Percentiles rank a stretch among this genome's conserved stretches.
These are phyloP conservation scores for Galeopsis tetrahit DNA, from an alignment of 257 asterid genomes.

Conservation along the genomic window DNA sequence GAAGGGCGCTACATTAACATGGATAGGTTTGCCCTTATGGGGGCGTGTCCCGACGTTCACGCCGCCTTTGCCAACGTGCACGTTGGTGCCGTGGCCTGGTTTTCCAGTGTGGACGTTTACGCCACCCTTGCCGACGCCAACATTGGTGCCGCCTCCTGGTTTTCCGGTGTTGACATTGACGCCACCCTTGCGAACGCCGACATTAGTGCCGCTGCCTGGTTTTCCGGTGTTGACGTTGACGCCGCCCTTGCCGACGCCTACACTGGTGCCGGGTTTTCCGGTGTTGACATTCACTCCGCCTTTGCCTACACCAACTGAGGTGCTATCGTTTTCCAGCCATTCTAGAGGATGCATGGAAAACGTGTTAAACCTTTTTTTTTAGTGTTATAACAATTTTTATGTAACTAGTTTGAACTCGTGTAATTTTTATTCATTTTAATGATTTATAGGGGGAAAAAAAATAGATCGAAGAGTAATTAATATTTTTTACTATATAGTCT, in stretches of 20 bases:
- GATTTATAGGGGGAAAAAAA: too few relatives aligned
- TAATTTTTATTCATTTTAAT: too few relatives aligned
- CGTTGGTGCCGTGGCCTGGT: constrained; percentile 46
- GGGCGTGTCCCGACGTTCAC: constrained; percentile 45
- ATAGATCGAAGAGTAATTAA: too few relatives aligned
- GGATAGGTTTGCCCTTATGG: constrained; percentile 54
- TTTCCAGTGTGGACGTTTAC: constrained; percentile 44
- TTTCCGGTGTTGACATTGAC: constrained; percentile 45
- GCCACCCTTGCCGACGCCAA: constrained; percentile 58
- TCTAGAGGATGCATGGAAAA: constrained; percentile 38
- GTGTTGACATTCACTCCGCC: constrained; percentile 57
- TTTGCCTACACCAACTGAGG: constrained; percentile 40
- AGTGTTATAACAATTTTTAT: too few relatives aligned
- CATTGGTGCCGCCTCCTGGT: constrained; percentile 46
- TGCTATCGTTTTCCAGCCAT: constrained; percentile 54
- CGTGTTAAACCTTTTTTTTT: background rate
- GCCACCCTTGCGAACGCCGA: constrained; percentile 56
- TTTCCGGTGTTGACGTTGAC: constrained; percentile 52
- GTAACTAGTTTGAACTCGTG: too few relatives aligned
- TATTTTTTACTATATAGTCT: too few relatives aligned
- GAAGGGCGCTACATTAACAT: constrained; percentile 56
- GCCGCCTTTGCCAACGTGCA: constrained; percentile 57
- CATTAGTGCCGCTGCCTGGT: constrained; percentile 43
- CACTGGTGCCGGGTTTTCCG: constrained; percentile 50
- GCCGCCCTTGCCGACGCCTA: constrained; percentile 56